Evolutionary conservation across 2,329 filamentous ascomycete genomes (phyloP), one percentile per base, ranked within the genome.

Genomic region (Hypoxylon sp.): DNA sequence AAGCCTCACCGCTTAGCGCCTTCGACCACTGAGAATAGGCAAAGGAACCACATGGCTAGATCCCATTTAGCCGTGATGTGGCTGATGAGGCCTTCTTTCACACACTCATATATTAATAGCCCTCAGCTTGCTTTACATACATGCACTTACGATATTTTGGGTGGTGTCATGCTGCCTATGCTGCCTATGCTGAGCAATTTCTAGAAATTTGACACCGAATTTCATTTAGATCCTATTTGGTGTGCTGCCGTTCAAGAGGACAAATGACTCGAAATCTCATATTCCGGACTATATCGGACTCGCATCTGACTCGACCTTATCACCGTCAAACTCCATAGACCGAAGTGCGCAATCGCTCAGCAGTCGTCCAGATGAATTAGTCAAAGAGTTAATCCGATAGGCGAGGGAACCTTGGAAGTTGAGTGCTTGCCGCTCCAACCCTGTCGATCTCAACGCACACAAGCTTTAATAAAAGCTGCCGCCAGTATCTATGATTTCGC

Each of bases 21-120:
- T 51, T 53, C 49, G 11, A 69, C 69, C 69, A 71, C 59, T 71
- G n/a, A 71, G 38, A 64, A 55, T 7, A 13, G 23, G 41, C 21
- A 45, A 60, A 59, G n/a, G 38, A 43, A 63, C 61, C 69, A 69
- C 67, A 69, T 69, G 67, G 67, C 50, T 59, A 46, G 25, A 60
- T 69, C 36, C 67, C 48, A 67, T 69, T 69, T 64, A 69, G 51
- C 67, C 67, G 67, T 36, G 17, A 50, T 64, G 67, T 65, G 67
- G 67, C 67, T 69, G 38, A 53, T 41, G 41, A 34, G n/a, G 34
- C 36, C 58, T 43, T 43, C 56, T 19, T 5, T 14, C 17, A 34
- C 45, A 52, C 43, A 48, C 11, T 60, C 19, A 34, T 23, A 9
- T 56, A 58, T 60, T 52, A 46, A 61, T 52, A 59, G 56, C 14